Base-by-base conservation (phyloP, 2,329 filamentous ascomycete genomes). In the Nothophaeocryptopus gaeumannii region DNA sequence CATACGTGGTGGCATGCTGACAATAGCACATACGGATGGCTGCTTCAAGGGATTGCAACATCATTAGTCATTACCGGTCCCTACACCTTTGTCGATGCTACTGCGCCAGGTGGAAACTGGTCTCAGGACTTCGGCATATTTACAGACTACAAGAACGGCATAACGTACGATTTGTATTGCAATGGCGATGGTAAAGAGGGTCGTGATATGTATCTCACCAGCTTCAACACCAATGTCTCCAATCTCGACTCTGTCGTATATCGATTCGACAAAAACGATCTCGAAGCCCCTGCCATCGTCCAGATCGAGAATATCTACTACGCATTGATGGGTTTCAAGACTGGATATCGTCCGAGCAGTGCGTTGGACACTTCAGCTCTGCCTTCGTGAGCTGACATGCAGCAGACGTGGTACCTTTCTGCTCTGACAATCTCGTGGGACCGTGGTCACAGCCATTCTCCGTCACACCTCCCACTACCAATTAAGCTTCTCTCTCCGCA, bases 1-100 rank as follows among this genome's bases (percentile, higher is more conserved):
- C 79, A 83, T 53, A 79, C 80, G 78, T 77, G 77, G 74, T 83
- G 80, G 80, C 80, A 83, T 53, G 80, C 80, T 29, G 80, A 82
- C 52, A 80, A 83, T 52, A 72, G 72, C 5, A 77, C 72, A 0
- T 83, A 83, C 52, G 77, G 78, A 8, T 72, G 75, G 56, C 71
- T 82, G 0, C 72, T 82, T 0, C 80, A 83, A 64, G 80, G 80
- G 0, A 68, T 81, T 31, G 80, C 80, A 2, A 74, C 74, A 1
- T 72, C 79, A 0, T 74, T 79, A 47, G 74, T 72, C 26, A 75
- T 79, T 47, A 70, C 69, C 0, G 79, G 79, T 0, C 79, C 79
- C 0, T 82, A 82, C 61, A 71, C 60, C 2, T 82, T 81, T 50
- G 69, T 79, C 11, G 72, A 77, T 35, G 80, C 78, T 1, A 76